phyloP scores from a whole-genome alignment of 1,284 basidiomycete species.

The Marasmius oreades region DNA sequence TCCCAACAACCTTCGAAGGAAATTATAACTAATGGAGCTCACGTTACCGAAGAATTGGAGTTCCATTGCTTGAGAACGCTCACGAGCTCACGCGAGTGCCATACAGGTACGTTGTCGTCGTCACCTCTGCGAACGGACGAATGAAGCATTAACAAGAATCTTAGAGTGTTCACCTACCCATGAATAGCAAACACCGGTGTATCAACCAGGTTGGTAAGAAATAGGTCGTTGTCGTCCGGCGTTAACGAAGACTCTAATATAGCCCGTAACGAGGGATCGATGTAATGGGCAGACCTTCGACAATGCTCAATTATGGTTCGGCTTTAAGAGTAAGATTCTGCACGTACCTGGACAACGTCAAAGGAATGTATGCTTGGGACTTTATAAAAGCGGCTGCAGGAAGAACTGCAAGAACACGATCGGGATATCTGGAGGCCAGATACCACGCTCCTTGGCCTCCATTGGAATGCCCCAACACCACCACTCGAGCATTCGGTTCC shows the following conservation, averaged over 20 bases:
- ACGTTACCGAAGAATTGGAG: slow-evolving; percentile 50
- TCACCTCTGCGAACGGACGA: slow-evolving; percentile 41
- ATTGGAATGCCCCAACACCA: slow-evolving; percentile 87
- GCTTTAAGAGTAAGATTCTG: background rate
- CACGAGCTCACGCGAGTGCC: slow-evolving; percentile 70
- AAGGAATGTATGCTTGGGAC: slow-evolving; percentile 80
- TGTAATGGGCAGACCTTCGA: slow-evolving; percentile 62
- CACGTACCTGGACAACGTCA: slow-evolving; percentile 55
- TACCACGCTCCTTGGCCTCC: slow-evolving; percentile 92
- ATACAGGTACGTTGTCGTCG: slow-evolving; percentile 79
- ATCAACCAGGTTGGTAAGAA: slow-evolving; percentile 71
- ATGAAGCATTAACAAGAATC: background rate
- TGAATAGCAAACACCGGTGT: slow-evolving; percentile 75
- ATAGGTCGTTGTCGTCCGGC: slow-evolving; percentile 84
- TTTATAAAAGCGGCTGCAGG: slow-evolving; percentile 80
- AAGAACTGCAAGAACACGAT: slow-evolving; percentile 71
- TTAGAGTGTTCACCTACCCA: slow-evolving; percentile 43
- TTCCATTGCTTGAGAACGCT: slow-evolving; percentile 55
- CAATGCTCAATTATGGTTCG: background rate
- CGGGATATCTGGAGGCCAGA: slow-evolving; percentile 71
- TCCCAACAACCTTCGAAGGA: background rate
- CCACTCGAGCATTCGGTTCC: slow-evolving; percentile 36
- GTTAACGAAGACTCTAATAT: slow-evolving; percentile 72
- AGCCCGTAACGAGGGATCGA: slow-evolving; percentile 70
- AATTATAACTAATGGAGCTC: slow-evolving; percentile 19